Evolutionary conservation across 495 filamentous ascomycete genomes (phyloP).

Genomic region (Oidiodendron maius): DNA sequence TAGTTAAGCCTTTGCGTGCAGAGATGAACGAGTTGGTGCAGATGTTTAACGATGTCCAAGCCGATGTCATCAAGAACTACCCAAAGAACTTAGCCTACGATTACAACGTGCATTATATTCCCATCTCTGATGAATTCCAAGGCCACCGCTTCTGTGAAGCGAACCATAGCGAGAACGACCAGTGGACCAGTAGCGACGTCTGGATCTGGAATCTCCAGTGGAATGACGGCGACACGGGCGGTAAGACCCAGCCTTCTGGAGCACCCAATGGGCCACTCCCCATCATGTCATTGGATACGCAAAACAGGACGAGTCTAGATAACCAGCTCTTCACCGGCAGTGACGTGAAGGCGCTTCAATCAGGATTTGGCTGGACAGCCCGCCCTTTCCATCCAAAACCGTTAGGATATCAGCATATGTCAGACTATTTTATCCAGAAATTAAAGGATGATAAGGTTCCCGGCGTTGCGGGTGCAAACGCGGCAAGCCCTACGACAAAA

Average conservation of each 20-base stretch:
- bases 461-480: too few relatives aligned
- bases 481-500: too few relatives aligned
- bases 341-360: too few relatives aligned
- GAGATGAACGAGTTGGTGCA: slow-evolving; percentile 3
- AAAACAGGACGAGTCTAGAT: not conserved
- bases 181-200: not conserved
- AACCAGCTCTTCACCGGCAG: not conserved
- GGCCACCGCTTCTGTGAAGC: slow-evolving; percentile 9
- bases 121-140: not conserved
- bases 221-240: slow-evolving; percentile 3
- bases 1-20: slow-evolving; percentile 2
- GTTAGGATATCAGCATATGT: too few relatives aligned
- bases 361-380: too few relatives aligned
- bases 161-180: slow-evolving; percentile 3
- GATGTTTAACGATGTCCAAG: slow-evolving; percentile 1
- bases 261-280: not conserved
- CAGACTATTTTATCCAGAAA: too few relatives aligned
- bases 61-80: slow-evolving; percentile 5
- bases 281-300: not conserved
- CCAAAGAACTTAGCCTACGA: not conserved
- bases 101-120: not conserved
- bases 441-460: too few relatives aligned
- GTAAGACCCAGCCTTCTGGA: not conserved
- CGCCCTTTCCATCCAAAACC: too few relatives aligned
- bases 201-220: slow-evolving; percentile 8